A percentile compares a stretch with the other conserved stretches of the same genome.
phyloP scores from a whole-genome alignment of 2,329 filamentous ascomycete species.

The Diaporthe destruens region DNA sequence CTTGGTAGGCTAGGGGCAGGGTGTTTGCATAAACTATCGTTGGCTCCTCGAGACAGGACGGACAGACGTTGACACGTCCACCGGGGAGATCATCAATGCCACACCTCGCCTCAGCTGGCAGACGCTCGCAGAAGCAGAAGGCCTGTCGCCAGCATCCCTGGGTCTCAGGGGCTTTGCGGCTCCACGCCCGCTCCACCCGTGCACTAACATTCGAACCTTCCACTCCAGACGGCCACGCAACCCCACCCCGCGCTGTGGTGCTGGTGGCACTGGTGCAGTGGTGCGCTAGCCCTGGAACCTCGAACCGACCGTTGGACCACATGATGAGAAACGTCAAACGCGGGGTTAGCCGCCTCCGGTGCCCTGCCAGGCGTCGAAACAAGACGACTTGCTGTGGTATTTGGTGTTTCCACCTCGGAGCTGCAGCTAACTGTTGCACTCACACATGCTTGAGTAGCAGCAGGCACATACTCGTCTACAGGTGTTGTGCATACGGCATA shows the following conservation, averaged over 20 bases:
- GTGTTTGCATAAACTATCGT: slow-evolving; percentile 21
- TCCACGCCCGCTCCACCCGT: slow-evolving; percentile 18
- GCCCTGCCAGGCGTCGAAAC: background rate
- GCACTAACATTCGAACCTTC: slow-evolving; percentile 1
- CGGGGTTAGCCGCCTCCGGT: slow-evolving; percentile 19
- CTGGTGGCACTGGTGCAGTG: background rate
- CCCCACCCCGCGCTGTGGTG: background rate
- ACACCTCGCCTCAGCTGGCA: slow-evolving; percentile 1
- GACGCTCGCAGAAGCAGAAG: slow-evolving; percentile 8
- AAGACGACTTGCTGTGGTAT: no score
- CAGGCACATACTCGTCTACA: background rate
- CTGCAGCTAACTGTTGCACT: background rate
- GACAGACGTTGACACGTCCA: slow-evolving; percentile 36
- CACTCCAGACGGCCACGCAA: no score
- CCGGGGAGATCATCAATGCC: slow-evolving; percentile 29
- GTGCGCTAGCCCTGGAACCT: slow-evolving; percentile 10
- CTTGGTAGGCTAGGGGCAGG: slow-evolving; percentile 18
- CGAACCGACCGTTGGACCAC: slow-evolving; percentile 6
- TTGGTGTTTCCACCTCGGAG: background rate
- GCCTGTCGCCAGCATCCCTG: slow-evolving; percentile 28
- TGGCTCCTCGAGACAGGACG: slow-evolving; percentile 29
- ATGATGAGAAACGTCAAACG: slow-evolving; percentile 29
- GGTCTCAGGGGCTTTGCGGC: slow-evolving; percentile 33
- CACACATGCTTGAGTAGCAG: background rate
- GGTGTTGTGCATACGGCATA: no score